Percentiles rank a stretch among this genome's conserved stretches.
phyloP scores from a whole-genome alignment of 345 rosid genomes.

The Balakata baccata region DNA sequence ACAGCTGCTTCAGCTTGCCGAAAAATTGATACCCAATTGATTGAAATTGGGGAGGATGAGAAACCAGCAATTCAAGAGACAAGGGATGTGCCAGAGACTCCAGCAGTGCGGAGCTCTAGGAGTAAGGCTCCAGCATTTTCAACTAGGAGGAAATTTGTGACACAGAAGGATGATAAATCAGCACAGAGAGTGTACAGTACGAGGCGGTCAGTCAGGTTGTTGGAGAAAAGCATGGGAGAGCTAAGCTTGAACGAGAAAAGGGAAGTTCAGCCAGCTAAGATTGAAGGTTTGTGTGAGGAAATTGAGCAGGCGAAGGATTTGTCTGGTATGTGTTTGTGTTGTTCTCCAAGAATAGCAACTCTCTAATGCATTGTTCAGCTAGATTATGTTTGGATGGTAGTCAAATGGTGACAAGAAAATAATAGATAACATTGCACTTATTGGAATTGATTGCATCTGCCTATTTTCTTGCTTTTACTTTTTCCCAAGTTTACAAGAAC shows the following conservation, averaged over 20 bases:
- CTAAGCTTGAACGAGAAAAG: conserved; percentile 49
- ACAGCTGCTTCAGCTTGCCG: conserved; percentile 31
- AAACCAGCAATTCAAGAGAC: conserved; percentile 13
- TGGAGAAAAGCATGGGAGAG: conserved; percentile 57
- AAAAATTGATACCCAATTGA: conserved; percentile 8
- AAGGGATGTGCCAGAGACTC: conserved; percentile 20
- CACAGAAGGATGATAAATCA: conserved; percentile 26
- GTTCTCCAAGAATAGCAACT: neutral
- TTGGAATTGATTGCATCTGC: neutral
- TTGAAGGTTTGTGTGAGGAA: conserved; percentile 25
- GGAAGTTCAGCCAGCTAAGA: conserved; percentile 19
- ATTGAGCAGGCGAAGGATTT: conserved; percentile 21
- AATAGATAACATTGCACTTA: neutral
- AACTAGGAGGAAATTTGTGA: conserved; percentile 15
- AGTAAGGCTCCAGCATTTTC: conserved; percentile 22
- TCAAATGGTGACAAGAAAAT: neutral
- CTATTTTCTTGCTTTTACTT: neutral
- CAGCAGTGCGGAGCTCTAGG: conserved; percentile 18
- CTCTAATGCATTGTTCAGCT: neutral
- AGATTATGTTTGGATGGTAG: neutral
- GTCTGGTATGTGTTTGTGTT: conserved; percentile 36
- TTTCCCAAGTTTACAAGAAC: neutral
- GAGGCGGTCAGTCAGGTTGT: conserved; percentile 61
- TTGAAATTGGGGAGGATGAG: conserved; percentile 11
- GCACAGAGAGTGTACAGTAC: conserved; percentile 53